Percentiles rank a stretch among this genome's conserved stretches.
These are phyloP conservation scores for Acer saccharum DNA, from an alignment of 345 rosid genomes.

Conservation along the genomic window DNA sequence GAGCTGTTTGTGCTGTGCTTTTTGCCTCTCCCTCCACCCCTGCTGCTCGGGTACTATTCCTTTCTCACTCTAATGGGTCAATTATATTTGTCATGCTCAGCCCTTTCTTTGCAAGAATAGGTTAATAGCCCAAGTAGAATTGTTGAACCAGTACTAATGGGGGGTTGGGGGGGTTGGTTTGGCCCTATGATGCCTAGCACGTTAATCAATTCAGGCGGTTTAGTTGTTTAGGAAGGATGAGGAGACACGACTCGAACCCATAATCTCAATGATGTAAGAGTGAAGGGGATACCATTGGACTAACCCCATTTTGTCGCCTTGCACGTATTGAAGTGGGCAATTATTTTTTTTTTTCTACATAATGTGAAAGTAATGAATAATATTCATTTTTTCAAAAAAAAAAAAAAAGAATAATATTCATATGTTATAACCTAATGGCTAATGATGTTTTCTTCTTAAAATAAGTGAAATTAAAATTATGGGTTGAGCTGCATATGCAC, in stretches of 20 bases:
- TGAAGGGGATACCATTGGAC: no score
- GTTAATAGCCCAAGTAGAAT: background rate
- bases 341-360: background rate
- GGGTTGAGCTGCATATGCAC: background rate
- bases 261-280: no score
- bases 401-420: background rate
- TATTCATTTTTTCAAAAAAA: no score
- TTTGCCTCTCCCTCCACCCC: slow-evolving; percentile 81
- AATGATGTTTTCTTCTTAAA: background rate
- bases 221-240: no score
- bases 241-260: no score
- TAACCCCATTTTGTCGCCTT: no score
- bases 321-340: no score
- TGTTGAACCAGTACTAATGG: no score
- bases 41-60: slow-evolving; percentile 61
- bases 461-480: background rate
- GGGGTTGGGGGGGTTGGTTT: no score
- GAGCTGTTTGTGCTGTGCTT: slow-evolving; percentile 89
- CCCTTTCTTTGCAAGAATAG: background rate
- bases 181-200: background rate
- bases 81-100: background rate
- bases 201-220: no score
- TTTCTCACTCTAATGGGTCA: background rate
- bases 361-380: background rate
- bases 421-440: background rate